Percentiles rank a stretch among this genome's conserved stretches.
Evolutionary conservation across 768 basidiomycete species (phyloP).

Genomic region (Naganishia antarctica): DNA sequence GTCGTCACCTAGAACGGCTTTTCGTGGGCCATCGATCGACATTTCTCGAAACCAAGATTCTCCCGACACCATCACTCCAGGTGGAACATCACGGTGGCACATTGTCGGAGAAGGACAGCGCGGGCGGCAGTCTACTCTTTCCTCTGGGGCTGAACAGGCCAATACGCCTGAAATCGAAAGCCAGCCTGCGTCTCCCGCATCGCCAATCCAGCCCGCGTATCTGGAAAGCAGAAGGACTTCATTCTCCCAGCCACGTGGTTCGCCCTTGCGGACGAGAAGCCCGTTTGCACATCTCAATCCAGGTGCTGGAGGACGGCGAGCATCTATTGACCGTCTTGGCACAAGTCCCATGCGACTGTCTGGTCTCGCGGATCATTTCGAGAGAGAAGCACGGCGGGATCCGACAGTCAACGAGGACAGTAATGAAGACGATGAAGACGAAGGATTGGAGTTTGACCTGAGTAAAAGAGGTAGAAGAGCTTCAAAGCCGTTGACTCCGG

Average conservation of each 20-base stretch:
- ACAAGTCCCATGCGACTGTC: constrained; percentile 28
- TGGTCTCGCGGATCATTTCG: constrained; percentile 1
- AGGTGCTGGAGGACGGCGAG: neutral
- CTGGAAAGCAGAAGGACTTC: constrained; percentile 9
- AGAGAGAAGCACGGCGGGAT: neutral
- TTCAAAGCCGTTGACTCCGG: constrained; percentile 31
- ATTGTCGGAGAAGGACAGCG: neutral
- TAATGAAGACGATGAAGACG: constrained; percentile 32
- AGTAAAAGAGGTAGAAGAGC: constrained; percentile 36
- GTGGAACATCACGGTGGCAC: neutral
- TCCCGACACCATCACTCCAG: constrained; percentile 11
- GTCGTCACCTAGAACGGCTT: neutral
- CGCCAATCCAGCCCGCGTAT: neutral
- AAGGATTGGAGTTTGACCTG: constrained; percentile 41
- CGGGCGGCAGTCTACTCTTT: neutral
- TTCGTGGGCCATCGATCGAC: neutral
- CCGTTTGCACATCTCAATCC: constrained; percentile 15
- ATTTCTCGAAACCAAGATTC: neutral
- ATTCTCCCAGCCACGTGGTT: constrained; percentile 14
- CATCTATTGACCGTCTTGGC: constrained; percentile 12
- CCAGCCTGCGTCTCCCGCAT: constrained; percentile 1
- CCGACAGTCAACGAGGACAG: constrained; percentile 20
- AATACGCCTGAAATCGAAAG: too few relatives aligned
- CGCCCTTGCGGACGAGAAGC: constrained; percentile 9
- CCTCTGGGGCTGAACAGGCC: too few relatives aligned